phyloP scores from a whole-genome alignment of 768 basidiomycete genomes.

The Tricholoma saponaceum region DNA sequence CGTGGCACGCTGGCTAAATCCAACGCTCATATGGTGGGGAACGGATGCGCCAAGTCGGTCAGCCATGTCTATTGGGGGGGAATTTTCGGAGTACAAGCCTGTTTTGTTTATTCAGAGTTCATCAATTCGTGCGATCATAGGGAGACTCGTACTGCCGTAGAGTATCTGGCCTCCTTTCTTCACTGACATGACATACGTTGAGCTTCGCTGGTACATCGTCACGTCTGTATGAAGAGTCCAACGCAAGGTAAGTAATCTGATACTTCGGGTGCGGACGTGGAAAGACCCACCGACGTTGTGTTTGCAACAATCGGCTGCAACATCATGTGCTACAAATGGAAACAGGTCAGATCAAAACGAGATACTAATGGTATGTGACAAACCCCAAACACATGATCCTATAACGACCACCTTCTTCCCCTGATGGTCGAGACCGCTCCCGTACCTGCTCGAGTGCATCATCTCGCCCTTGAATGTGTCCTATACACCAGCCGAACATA shows the following conservation, averaged over 20 bases:
- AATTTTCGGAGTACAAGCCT: slow-evolving; percentile 43
- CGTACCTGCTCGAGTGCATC: slow-evolving; percentile 52
- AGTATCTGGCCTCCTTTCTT: slow-evolving; percentile 16
- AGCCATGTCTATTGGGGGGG: slow-evolving; percentile 48
- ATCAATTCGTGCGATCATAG: no score
- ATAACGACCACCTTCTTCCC: slow-evolving; percentile 67
- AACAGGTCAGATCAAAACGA: no score
- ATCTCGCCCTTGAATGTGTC: slow-evolving; percentile 54
- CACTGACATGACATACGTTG: slow-evolving; percentile 23
- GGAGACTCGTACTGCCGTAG: slow-evolving; percentile 21
- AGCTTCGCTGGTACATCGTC: slow-evolving; percentile 55
- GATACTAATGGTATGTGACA: no score
- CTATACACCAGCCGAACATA: slow-evolving; percentile 20
- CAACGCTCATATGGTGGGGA: slow-evolving; percentile 31
- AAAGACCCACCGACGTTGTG: no score
- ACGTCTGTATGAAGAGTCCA: no score
- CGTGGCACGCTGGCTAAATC: slow-evolving; percentile 25
- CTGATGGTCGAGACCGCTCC: slow-evolving; percentile 38
- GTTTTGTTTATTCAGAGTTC: no score
- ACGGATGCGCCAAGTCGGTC: slow-evolving; percentile 47
- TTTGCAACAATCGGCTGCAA: slow-evolving; percentile 37
- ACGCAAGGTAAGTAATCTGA: no score
- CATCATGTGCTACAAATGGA: slow-evolving; percentile 35
- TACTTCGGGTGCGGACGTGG: no score
- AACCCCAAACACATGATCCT: slow-evolving; percentile 59